A percentile compares a stretch with the other conserved stretches of the same genome.
Conservation (phyloP, 768 basidiomycete genomes). For the Leucocoprinus leucothites region DNA sequence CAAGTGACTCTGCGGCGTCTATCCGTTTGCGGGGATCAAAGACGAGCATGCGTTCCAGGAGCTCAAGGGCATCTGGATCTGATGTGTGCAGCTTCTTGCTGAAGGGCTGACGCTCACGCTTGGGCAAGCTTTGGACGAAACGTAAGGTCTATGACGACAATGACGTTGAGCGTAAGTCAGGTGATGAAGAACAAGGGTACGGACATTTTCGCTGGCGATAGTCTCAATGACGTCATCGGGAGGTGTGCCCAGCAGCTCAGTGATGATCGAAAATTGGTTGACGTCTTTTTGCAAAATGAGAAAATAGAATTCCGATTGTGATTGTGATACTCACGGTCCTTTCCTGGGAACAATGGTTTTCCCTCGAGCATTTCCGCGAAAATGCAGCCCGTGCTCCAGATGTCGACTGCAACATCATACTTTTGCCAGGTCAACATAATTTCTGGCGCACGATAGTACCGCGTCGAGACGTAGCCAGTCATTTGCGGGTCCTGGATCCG, state of each 20-base stretch:
- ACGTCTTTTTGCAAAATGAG: slow-evolving; percentile 63
- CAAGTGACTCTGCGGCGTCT: slow-evolving; percentile 86
- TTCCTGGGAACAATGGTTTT: slow-evolving; percentile 97
- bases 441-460: slow-evolving; percentile 98
- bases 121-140: slow-evolving; percentile 97
- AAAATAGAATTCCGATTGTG: neutral
- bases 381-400: slow-evolving; percentile 99
- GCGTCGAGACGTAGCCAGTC: slow-evolving; percentile 99
- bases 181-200: slow-evolving; percentile 22
- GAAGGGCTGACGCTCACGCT: slow-evolving; percentile 94
- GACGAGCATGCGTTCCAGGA: slow-evolving; percentile 98
- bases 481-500: slow-evolving; percentile 99
- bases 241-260: slow-evolving; percentile 96
- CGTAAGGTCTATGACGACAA: slow-evolving; percentile 72
- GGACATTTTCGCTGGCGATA: slow-evolving; percentile 94
- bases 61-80: slow-evolving; percentile 89
- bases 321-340: slow-evolving; percentile 79
- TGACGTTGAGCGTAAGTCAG: slow-evolving; percentile 13
- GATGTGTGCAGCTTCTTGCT: slow-evolving; percentile 86
- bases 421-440: slow-evolving; percentile 99
- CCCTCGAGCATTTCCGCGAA: slow-evolving; percentile 99
- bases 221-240: slow-evolving; percentile 99
- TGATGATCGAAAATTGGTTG: slow-evolving; percentile 99
- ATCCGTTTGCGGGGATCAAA: slow-evolving; percentile 98
- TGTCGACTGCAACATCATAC: slow-evolving; percentile 99